Conservation (phyloP, 2,329 filamentous ascomycete species). For the Beauveria bassiana region DNA sequence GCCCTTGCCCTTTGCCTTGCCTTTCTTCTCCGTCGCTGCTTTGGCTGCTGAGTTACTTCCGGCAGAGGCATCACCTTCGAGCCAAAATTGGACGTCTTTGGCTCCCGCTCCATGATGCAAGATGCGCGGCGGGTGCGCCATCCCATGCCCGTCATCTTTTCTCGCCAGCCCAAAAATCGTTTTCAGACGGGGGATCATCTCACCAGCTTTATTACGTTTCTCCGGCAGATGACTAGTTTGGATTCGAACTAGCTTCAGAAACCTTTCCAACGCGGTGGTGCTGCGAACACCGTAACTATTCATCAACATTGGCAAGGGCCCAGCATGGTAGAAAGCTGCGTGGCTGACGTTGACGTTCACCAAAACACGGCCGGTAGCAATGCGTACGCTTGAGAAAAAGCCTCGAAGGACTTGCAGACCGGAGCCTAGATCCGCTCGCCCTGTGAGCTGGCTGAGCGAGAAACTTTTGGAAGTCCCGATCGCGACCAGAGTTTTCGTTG, state of each 20-base stretch:
- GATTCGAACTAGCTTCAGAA: constrained; percentile 30
- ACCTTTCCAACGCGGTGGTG: constrained; percentile 21
- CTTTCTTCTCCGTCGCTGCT: constrained; percentile 17
- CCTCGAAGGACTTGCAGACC: constrained; percentile 25
- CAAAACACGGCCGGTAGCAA: constrained; percentile 25
- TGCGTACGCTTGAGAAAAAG: constrained; percentile 26
- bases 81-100: constrained; percentile 46
- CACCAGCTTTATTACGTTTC: constrained; percentile 23
- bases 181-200: constrained; percentile 29
- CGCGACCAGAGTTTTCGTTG: constrained; percentile 16
- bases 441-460: constrained; percentile 2
- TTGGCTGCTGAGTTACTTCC: constrained; percentile 3
- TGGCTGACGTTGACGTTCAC: constrained; percentile 30
- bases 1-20: constrained; percentile 17
- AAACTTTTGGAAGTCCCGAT: constrained; percentile 26
- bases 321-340: constrained; percentile 25
- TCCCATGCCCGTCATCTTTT: constrained; percentile 23
- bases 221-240: constrained; percentile 30
- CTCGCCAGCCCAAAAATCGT: constrained; percentile 29
- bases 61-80: constrained; percentile 22
- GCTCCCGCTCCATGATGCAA: constrained; percentile 36
- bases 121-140: constrained; percentile 21
- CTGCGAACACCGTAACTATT: neutral
- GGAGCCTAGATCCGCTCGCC: constrained; percentile 17
- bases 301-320: constrained; percentile 18